Percentiles rank a stretch among this genome's conserved stretches.
phyloP scores from a whole-genome alignment of 352 stramenopile genomes.

The Phytophthora quininea region DNA sequence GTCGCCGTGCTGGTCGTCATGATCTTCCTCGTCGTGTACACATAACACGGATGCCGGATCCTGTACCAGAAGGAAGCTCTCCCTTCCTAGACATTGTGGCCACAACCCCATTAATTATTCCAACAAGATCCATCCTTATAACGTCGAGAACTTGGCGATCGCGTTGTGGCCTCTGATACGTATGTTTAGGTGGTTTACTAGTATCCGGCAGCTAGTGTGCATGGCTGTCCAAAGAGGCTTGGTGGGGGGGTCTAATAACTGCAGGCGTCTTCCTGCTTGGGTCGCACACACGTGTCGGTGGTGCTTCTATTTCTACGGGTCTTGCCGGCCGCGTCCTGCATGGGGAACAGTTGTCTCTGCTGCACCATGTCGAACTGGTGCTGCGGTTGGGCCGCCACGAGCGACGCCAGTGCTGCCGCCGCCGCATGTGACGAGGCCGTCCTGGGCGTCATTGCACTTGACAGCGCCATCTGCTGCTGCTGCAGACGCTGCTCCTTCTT shows the following conservation, averaged over 20 bases:
- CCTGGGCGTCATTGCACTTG: conserved; percentile 12
- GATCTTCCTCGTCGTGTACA: conserved; percentile 87
- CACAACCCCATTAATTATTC: conserved; percentile 28
- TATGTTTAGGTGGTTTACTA: conserved; percentile 26
- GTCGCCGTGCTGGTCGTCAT: conserved; percentile 71
- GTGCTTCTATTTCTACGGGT: conserved; percentile 40
- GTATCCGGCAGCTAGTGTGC: conserved; percentile 22
- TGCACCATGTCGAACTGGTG: conserved; percentile 39
- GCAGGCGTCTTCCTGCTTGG: conserved; percentile 42
- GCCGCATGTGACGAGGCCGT: conserved; percentile 44
- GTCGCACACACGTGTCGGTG: conserved; percentile 26
- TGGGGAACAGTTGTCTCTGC: conserved; percentile 26
- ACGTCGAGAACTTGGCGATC: conserved; percentile 13
- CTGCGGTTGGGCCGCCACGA: conserved; percentile 40
- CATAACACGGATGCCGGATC: conserved; percentile 37
- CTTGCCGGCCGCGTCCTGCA: conserved; percentile 28
- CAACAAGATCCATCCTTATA: conserved; percentile 6
- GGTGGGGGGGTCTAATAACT: conserved; percentile 44
- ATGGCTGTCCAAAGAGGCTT: conserved; percentile 6
- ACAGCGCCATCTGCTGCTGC: conserved; percentile 41
- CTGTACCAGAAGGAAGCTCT: conserved; percentile 1
- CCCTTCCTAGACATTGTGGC: conserved; percentile 22
- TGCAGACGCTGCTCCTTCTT: conserved; percentile 72
- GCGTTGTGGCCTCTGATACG: conserved; percentile 19
- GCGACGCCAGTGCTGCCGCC: conserved; percentile 46